Conservation (phyloP, 202 grass and related monocot species). For the Dendrocalamus latiflorus region DNA sequence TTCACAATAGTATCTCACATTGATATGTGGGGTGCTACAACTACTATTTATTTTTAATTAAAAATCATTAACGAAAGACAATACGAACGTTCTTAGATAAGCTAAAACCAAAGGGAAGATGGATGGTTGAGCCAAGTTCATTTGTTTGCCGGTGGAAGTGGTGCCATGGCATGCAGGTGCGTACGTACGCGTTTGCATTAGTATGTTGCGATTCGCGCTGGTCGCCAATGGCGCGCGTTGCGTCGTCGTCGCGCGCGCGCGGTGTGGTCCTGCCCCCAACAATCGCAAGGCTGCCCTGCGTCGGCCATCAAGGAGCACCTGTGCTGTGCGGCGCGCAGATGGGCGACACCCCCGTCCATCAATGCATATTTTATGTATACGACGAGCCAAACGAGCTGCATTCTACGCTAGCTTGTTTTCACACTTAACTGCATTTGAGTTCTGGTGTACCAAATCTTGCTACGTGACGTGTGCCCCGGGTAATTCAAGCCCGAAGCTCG, state of each 20-base stretch:
- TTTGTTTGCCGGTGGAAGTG: background rate
- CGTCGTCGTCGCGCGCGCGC: background rate
- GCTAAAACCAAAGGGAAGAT: background rate
- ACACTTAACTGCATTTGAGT: background rate
- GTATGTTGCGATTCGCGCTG: no score
- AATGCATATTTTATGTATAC: background rate
- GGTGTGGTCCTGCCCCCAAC: constrained; percentile 13
- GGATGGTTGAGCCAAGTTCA: background rate
- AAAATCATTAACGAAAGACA: no score
- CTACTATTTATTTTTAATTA: no score
- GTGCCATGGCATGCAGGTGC: no score
- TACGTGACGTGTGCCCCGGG: background rate
- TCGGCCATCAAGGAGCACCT: constrained; percentile 7
- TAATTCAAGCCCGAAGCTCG: background rate
- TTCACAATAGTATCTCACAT: no score
- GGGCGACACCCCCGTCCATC: background rate
- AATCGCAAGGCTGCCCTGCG: background rate
- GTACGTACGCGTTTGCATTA: no score
- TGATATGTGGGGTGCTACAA: no score
- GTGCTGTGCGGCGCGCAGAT: background rate
- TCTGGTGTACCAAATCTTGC: background rate
- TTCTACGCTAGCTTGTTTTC: background rate
- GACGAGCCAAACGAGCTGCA: background rate
- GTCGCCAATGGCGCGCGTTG: background rate
- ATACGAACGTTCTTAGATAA: no score